A percentile compares a stretch with the other conserved stretches of the same genome.
Evolutionary conservation across 2,329 filamentous ascomycete species (phyloP).

Genomic region (Fusarium napiforme): DNA sequence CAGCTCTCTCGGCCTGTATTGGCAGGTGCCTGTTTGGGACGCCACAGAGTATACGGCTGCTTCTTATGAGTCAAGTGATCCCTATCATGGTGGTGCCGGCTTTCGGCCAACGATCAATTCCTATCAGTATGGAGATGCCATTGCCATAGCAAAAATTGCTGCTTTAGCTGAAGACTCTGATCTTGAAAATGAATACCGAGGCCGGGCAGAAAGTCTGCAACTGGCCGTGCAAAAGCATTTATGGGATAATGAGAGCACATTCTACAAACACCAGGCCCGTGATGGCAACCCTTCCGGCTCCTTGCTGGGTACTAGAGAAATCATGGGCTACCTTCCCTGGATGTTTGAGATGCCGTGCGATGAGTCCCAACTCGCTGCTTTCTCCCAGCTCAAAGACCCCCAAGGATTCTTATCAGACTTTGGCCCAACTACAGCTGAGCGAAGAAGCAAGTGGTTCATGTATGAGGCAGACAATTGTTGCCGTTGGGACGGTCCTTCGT

Average conservation of each 20-base stretch:
- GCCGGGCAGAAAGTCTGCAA: neutral
- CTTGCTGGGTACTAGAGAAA: neutral
- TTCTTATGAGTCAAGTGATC: neutral
- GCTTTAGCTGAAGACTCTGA: neutral
- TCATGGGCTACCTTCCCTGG: conserved; percentile 6
- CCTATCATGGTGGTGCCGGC: neutral
- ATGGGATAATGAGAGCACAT: neutral
- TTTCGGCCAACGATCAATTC: neutral
- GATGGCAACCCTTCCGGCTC: neutral
- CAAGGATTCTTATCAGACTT: neutral
- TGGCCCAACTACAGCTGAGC: conserved; percentile 3
- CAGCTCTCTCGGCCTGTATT: neutral
- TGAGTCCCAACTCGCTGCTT: neutral
- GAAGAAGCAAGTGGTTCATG: conserved; percentile 2
- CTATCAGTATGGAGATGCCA: neutral
- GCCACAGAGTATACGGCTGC: neutral
- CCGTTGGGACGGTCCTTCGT: neutral
- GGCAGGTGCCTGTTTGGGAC: conserved; percentile 3
- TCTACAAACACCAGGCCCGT: neutral
- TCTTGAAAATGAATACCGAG: neutral
- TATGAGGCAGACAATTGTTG: neutral
- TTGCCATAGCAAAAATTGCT: neutral
- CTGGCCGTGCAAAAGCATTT: neutral
- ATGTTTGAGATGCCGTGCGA: neutral
- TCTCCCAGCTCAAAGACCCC: neutral